These are phyloP conservation scores for Coemansia sp. DNA, from an alignment of 192 early-diverging fungal species.

Conservation along the genomic window DNA sequence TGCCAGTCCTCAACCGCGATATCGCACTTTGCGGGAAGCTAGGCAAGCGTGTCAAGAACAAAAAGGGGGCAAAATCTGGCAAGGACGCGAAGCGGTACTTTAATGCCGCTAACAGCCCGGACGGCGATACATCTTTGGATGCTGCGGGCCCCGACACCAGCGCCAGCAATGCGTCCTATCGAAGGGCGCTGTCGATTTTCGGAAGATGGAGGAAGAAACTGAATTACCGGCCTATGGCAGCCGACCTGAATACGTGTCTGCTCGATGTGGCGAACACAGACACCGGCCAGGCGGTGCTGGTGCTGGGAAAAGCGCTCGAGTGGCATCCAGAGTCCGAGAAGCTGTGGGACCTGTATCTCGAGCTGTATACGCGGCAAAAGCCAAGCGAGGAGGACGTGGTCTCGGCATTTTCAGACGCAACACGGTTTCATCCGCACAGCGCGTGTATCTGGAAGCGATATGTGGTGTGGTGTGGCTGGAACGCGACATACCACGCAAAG, in stretches of 20 bases:
- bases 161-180: no score
- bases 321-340: constrained; percentile 24
- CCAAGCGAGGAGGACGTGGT: constrained; percentile 13
- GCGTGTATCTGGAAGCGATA: constrained; percentile 32
- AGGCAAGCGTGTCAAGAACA: background rate
- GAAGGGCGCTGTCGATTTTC: constrained; percentile 10
- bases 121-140: background rate
- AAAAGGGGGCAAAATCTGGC: background rate
- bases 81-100: no score
- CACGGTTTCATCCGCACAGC: constrained; percentile 26
- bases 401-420: constrained; percentile 36
- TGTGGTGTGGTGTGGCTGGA: constrained; percentile 35
- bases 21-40: constrained; percentile 6
- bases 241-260: constrained; percentile 5
- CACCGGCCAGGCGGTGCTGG: constrained; percentile 16
- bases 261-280: constrained; percentile 7
- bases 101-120: background rate
- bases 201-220: no score
- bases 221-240: no score
- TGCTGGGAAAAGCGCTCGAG: constrained; percentile 18
- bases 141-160: no score
- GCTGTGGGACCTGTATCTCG: constrained; percentile 44
- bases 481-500: background rate
- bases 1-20: constrained; percentile 28
- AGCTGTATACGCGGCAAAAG: constrained; percentile 33